Base-by-base conservation (phyloP, 345 rosid genomes). In the Sonneratia caseolaris region DNA sequence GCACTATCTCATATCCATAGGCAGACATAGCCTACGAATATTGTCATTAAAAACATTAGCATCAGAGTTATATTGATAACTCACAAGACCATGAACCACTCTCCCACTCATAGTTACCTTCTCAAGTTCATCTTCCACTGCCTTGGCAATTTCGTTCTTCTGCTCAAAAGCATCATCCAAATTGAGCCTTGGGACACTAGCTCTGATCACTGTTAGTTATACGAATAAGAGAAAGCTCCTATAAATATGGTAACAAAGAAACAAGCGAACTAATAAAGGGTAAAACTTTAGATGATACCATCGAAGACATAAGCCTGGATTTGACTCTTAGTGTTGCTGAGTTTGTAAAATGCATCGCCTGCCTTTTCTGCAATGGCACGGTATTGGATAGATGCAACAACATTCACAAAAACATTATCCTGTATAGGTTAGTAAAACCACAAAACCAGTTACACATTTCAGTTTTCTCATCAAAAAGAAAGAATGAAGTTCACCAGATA, bases 321-420 rank as follows among this genome's bases (percentile, higher is more conserved):
- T 70, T 83, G 86, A 55, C 70, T 59, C 64, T 77, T 76, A 49
- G 86, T 79, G 77, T 83, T 83, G 79, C 61, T 72, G 22, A 83
- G 86, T 62, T 78, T 80, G 74, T 83, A 80, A 59, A 78, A 83
- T 42, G 86, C 86, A 74, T 83, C 82, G 11, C 42, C 72, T 3
- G 86, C 86, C 36, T 83, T 81, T 5, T 78, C 75, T 14, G 79
- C 78, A 69, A 83, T 32, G 19, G 81, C 81, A 71, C 81, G 85
- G 15, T 77, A 82, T 76, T 82, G 85, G 15, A 82, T 51, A n/a
- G 86, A 83, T 10, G 84, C 86, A 35, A 83, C 84, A 45, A 83
- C 81, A 72, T 80, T 83, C 61, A 80, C 86, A 70, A 83, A 83
- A 24, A 83, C 86, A 68, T 83, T 83, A 74, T 81, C 86, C 86